A percentile compares a stretch with the other conserved stretches of the same genome.
Evolutionary conservation across 2,329 filamentous ascomycete genomes (phyloP).

Genomic region (Aspergillus bombycis): DNA sequence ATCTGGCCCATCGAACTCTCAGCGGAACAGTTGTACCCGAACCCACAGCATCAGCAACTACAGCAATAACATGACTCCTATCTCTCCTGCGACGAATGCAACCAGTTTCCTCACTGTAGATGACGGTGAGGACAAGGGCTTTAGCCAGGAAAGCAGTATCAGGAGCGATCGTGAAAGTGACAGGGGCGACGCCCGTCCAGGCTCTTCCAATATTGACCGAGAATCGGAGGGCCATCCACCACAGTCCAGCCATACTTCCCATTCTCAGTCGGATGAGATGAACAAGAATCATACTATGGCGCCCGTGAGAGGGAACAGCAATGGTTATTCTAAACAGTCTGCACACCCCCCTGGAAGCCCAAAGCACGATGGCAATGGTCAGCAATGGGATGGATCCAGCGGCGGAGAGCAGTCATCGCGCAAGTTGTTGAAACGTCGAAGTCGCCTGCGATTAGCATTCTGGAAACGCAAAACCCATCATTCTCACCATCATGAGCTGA

Average conservation of each 20-base stretch:
- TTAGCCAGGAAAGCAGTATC: slow-evolving; percentile 30
- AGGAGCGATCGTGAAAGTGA: slow-evolving; percentile 35
- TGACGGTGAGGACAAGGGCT: slow-evolving; percentile 43
- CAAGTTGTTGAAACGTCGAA: slow-evolving; percentile 40
- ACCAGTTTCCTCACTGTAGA: slow-evolving; percentile 48
- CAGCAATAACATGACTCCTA: slow-evolving; percentile 46
- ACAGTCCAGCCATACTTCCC: slow-evolving; percentile 29
- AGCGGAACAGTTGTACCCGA: slow-evolving; percentile 43
- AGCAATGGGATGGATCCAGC: slow-evolving; percentile 25
- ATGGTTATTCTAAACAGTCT: slow-evolving; percentile 33
- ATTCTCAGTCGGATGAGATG: slow-evolving; percentile 27
- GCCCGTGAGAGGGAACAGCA: slow-evolving; percentile 25
- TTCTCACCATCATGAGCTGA: slow-evolving; percentile 34
- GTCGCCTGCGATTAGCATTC: slow-evolving; percentile 45
- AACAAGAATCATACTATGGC: slow-evolving; percentile 28
- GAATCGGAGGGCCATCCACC: slow-evolving; percentile 24
- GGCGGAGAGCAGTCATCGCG: slow-evolving; percentile 24
- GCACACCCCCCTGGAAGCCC: slow-evolving; percentile 27
- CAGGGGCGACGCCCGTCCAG: slow-evolving; percentile 33
- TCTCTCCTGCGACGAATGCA: slow-evolving; percentile 49
- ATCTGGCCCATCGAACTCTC: slow-evolving; percentile 37
- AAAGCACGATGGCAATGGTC: slow-evolving; percentile 26
- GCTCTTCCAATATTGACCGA: slow-evolving; percentile 30
- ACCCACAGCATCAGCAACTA: slow-evolving; percentile 47
- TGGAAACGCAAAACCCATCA: slow-evolving; percentile 42